These are phyloP conservation scores for Microcera coccophila DNA, from an alignment of 2,329 filamentous ascomycete species.

Conservation along the genomic window DNA sequence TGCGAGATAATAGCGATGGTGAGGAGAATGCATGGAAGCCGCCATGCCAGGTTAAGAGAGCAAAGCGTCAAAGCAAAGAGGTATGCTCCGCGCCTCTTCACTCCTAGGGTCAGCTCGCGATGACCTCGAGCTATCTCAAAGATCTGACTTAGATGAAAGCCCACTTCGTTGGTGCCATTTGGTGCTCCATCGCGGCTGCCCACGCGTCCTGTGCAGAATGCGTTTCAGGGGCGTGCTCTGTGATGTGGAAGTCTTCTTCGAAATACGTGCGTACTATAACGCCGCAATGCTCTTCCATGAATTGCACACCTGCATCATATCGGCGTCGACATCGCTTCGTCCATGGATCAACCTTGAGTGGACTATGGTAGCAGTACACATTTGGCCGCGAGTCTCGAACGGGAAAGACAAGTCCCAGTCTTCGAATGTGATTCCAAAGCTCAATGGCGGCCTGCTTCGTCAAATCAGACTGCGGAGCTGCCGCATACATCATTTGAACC, in stretches of 20 bases:
- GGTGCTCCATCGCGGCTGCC: constrained; percentile 32
- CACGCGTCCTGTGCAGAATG: constrained; percentile 32
- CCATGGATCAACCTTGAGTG: constrained; percentile 42
- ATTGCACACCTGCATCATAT: constrained; percentile 36
- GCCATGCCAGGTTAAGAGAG: too few relatives aligned
- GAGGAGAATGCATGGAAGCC: too few relatives aligned
- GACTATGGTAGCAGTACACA: constrained; percentile 42
- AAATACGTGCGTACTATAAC: constrained; percentile 40
- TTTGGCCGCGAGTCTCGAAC: constrained; percentile 37
- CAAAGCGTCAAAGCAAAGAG: too few relatives aligned
- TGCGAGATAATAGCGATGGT: too few relatives aligned
- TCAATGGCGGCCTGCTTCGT: constrained; percentile 37
- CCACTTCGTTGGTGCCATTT: constrained; percentile 28
- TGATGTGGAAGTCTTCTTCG: constrained; percentile 42
- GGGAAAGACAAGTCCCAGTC: constrained; percentile 33
- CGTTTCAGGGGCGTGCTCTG: constrained; percentile 35
- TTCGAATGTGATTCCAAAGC: constrained; percentile 36
- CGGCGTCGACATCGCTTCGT: constrained; percentile 41
- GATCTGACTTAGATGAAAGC: constrained; percentile 30
- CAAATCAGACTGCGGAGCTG: constrained; percentile 31
- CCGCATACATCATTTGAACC: constrained; percentile 38
- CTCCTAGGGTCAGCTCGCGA: too few relatives aligned
- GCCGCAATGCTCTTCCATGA: constrained; percentile 37
- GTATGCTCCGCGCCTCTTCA: too few relatives aligned
- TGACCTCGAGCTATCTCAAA: constrained; percentile 4